These are phyloP conservation scores for Erysimum cheiri DNA, from an alignment of 441 rosid species.

Conservation along the genomic window DNA sequence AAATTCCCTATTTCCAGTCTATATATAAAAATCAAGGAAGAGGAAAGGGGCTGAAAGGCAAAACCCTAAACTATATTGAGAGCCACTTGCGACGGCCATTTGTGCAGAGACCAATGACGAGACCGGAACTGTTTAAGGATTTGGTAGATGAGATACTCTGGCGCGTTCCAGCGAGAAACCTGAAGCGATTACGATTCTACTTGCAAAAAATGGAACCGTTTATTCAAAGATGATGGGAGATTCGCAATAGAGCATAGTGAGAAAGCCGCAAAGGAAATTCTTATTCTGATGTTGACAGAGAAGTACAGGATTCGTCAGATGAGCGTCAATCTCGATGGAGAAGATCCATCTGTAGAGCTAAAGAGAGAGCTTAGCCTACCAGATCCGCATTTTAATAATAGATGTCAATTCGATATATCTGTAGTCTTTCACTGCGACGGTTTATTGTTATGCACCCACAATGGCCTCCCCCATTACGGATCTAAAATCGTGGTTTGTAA, in stretches of 20 bases:
- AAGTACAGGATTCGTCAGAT: not conserved
- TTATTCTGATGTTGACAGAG: not conserved
- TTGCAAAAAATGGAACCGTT: not conserved
- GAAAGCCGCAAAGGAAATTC: not conserved
- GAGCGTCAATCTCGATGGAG: not conserved
- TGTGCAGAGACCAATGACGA: not conserved
- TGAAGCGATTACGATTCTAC: not conserved
- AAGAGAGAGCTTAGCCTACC: not conserved
- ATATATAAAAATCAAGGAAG: too few species aligned
- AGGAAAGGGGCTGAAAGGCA: too few species aligned
- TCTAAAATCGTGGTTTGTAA: not conserved
- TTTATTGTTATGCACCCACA: not conserved
- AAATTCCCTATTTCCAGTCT: too few species aligned
- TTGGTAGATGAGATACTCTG: constrained; percentile 10
- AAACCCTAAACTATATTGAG: too few species aligned
- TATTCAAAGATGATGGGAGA: constrained; percentile 1
- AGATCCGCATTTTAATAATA: not conserved
- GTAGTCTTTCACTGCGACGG: not conserved
- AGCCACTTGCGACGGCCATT: too few species aligned
- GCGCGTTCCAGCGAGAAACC: not conserved
- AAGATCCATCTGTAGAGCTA: not conserved
- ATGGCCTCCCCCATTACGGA: not conserved
- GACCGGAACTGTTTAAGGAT: not conserved
- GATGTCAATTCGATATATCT: not conserved
- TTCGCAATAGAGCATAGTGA: not conserved